Conservation (phyloP, 495 filamentous ascomycete species). For the Annulohypoxylon nitens region DNA sequence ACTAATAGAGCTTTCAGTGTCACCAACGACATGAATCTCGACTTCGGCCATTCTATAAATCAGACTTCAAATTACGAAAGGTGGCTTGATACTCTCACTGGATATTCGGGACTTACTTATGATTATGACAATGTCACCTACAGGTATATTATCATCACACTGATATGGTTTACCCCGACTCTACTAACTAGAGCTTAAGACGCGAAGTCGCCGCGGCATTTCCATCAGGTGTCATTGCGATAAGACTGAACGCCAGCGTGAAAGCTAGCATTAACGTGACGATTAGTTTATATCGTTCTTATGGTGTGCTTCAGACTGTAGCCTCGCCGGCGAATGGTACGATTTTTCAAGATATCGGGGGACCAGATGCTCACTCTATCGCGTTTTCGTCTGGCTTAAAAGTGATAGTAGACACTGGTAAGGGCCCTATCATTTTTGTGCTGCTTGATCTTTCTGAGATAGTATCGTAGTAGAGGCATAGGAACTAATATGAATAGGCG, state of each 20-base stretch:
- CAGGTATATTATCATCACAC: neutral
- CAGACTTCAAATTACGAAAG: neutral
- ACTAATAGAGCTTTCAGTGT: conserved; percentile 1
- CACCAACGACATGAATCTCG: conserved; percentile 1
- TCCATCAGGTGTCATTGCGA: neutral
- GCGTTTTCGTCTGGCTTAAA: neutral
- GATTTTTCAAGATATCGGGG: neutral
- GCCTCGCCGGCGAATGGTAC: neutral
- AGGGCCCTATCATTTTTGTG: neutral
- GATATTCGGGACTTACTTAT: neutral
- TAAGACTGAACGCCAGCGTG: neutral
- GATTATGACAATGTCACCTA: neutral
- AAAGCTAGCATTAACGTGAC: conserved; percentile 2
- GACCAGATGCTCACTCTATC: neutral
- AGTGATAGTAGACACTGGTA: neutral
- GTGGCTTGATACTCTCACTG: conserved; percentile 4
- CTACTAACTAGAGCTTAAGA: neutral
- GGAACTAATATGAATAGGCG: neutral
- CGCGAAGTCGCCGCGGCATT: neutral
- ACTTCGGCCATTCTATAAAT: neutral
- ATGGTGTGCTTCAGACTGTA: neutral
- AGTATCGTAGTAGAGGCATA: too few species aligned
- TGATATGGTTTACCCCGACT: neutral
- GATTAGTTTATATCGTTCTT: neutral
- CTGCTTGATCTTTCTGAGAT: neutral